Base-by-base conservation (phyloP, 805 yeast species). In the Scheffersomyces amazonensis region DNA sequence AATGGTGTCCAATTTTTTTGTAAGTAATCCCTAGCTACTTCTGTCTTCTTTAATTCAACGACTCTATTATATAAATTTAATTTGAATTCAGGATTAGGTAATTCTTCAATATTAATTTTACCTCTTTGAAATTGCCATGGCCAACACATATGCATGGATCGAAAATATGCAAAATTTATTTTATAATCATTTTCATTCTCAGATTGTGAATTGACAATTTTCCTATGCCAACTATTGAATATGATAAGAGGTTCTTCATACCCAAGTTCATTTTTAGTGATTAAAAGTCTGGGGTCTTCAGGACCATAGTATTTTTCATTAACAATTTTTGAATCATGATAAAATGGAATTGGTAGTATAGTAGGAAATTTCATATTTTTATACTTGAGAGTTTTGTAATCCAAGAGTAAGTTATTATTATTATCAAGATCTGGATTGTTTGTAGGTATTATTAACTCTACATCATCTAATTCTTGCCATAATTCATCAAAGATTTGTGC, bases 1-100 rank as follows among this genome's bases (percentile, higher is more conserved):
- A 66, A 42, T 1, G 73, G 73, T 10, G 69, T 60, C 73, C 73
- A 66, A 46, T 66, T 66, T 42, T 66, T 66, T 39, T 62, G 30
- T 12, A 31, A 22, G 25, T 20, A 16, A 15, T 19, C 17, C 20
- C 41, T 19, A 11, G 12, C 40, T 11, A 11, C 35, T 12, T 16
- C 47, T 7, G 32, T 34, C 24, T 50, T 39, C 28, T 51, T 40
- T 19, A 62, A 43, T 33, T 60, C 65, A 11, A 40, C 24, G 2
- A 48, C 48, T 36, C 44, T 53, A 20, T 32, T 50, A 37, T 56
- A 61, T 4, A 47, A 19, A 2, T 30, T 41, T 8, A 31, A 17
- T 32, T 51, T 49, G 10, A 35, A 35, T 3, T 34, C 21, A 28
- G 41, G 39, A 5, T 49, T 31, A 15, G 32, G 32, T 6, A 43